phyloP scores from a whole-genome alignment of 352 stramenopile species.

The Phytophthora multivora region DNA sequence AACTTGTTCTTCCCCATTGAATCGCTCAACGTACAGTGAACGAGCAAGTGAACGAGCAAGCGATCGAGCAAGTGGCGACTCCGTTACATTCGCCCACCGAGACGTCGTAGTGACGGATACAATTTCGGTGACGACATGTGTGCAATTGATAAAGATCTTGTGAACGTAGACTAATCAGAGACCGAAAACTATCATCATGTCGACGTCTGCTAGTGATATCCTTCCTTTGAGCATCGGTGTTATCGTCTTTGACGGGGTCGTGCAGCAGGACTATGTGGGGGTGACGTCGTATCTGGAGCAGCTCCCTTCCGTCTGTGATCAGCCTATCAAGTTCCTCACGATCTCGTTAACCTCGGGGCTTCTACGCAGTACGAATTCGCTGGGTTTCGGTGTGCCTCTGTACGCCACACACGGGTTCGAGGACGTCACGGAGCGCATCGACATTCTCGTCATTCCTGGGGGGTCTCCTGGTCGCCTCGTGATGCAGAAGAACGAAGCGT shows the following conservation, averaged over 20 bases:
- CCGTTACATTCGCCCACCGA: slow-evolving; percentile 22
- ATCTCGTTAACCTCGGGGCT: slow-evolving; percentile 43
- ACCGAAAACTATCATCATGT: slow-evolving; percentile 13
- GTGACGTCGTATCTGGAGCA: slow-evolving; percentile 63
- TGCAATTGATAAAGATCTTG: slow-evolving; percentile 1
- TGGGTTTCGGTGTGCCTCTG: slow-evolving; percentile 42
- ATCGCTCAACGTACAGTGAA: slow-evolving; percentile 4
- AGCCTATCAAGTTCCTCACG: slow-evolving; percentile 56
- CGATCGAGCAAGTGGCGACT: slow-evolving; percentile 11
- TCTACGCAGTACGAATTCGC: slow-evolving; percentile 38
- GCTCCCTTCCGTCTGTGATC: slow-evolving; percentile 42
- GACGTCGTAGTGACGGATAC: slow-evolving; percentile 12
- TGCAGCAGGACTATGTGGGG: slow-evolving; percentile 67
- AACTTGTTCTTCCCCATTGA: slow-evolving; percentile 38
- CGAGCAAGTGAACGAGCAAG: slow-evolving; percentile 7
- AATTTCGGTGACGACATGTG: slow-evolving; percentile 13
- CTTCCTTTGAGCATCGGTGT: slow-evolving; percentile 50
- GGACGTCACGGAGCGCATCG: slow-evolving; percentile 32
- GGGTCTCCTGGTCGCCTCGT: slow-evolving; percentile 28
- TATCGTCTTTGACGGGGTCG: slow-evolving; percentile 62
- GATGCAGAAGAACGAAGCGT: slow-evolving; percentile 42
- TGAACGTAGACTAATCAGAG: neutral
- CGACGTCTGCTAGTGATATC: slow-evolving; percentile 2
- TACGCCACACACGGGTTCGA: slow-evolving; percentile 42
- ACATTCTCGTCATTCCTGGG: slow-evolving; percentile 54